A percentile compares a stretch with the other conserved stretches of the same genome.
Conservation (phyloP, 2,329 filamentous ascomycete species). For the Phyllosticta citribraziliensis region DNA sequence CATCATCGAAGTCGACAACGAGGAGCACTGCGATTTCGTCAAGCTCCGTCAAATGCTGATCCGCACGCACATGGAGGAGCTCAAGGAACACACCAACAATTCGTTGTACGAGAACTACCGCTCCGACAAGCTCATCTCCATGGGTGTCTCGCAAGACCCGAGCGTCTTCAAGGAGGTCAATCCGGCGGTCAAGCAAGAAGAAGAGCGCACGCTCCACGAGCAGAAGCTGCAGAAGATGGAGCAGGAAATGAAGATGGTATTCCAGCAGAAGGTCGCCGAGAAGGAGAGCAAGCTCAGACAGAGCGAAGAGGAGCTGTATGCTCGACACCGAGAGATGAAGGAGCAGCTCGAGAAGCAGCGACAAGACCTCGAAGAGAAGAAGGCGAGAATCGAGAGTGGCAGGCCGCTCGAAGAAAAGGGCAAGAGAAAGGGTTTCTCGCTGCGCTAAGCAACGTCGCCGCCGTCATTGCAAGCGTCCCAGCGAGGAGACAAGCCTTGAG, state of each 20-base stretch:
- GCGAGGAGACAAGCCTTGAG: slow-evolving; percentile 19
- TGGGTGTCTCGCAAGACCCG: slow-evolving; percentile 97
- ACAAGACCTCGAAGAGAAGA: slow-evolving; percentile 96
- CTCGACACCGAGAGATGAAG: slow-evolving; percentile 98
- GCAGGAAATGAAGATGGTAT: slow-evolving; percentile 99
- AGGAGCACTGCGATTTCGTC: slow-evolving; percentile 99
- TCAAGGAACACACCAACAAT: slow-evolving; percentile 99
- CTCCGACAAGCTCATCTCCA: slow-evolving; percentile 95
- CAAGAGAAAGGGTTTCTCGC: slow-evolving; percentile 98
- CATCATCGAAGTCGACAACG: slow-evolving; percentile 97
- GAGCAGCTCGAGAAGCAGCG: slow-evolving; percentile 95
- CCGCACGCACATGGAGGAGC: slow-evolving; percentile 99
- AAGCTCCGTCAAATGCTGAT: slow-evolving; percentile 99
- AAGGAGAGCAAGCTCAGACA: slow-evolving; percentile 99
- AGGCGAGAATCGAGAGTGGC: slow-evolving; percentile 86
- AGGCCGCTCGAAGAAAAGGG: slow-evolving; percentile 93
- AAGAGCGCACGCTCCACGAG: slow-evolving; percentile 95
- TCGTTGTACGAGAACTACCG: slow-evolving; percentile 98
- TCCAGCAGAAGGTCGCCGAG: slow-evolving; percentile 99
- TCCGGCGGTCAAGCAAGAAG: slow-evolving; percentile 98
- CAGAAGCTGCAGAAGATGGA: slow-evolving; percentile 99
- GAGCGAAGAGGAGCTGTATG: slow-evolving; percentile 97
- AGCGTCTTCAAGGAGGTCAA: slow-evolving; percentile 99
- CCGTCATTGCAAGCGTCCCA: neutral
- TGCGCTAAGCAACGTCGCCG: slow-evolving; percentile 55